These are phyloP conservation scores for Bocquillonia castaneifolia DNA, from an alignment of 441 rosid species.

Conservation along the genomic window DNA sequence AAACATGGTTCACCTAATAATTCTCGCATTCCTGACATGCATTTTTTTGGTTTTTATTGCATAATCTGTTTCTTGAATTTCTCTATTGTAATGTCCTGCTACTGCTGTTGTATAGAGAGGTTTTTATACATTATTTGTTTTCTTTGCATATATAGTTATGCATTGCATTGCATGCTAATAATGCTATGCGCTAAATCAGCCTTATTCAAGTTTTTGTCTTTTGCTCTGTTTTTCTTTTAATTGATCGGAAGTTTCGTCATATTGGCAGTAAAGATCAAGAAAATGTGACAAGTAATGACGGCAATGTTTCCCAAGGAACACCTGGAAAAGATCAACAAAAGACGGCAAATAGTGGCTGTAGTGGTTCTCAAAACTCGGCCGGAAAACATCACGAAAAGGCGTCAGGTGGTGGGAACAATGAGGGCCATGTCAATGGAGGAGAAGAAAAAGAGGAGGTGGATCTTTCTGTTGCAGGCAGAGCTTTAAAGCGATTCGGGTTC, in stretches of 20 bases:
- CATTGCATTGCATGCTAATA: no score
- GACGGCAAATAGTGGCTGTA: not conserved
- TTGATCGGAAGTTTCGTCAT: not conserved
- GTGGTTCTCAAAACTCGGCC: not conserved
- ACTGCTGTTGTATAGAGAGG: no score
- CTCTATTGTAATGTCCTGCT: no score
- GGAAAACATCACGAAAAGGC: conserved; percentile 23
- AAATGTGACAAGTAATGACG: not conserved
- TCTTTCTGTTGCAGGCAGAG: conserved; percentile 27
- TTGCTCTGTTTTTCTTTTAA: not conserved
- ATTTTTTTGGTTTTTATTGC: no score
- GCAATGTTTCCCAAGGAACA: not conserved
- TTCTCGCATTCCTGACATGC: no score
- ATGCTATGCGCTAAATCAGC: no score
- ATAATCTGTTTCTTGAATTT: no score
- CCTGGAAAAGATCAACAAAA: not conserved
- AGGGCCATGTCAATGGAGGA: not conserved
- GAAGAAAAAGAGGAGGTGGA: conserved; percentile 24
- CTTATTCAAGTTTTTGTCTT: not conserved
- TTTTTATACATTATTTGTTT: no score
- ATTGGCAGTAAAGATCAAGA: conserved; percentile 24
- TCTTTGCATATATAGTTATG: no score
- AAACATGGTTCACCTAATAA: no score
- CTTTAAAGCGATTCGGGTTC: conserved; percentile 42
- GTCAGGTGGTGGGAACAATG: not conserved